Conservation (phyloP, 257 asterid genomes). For the Anisodus tanguticus region DNA sequence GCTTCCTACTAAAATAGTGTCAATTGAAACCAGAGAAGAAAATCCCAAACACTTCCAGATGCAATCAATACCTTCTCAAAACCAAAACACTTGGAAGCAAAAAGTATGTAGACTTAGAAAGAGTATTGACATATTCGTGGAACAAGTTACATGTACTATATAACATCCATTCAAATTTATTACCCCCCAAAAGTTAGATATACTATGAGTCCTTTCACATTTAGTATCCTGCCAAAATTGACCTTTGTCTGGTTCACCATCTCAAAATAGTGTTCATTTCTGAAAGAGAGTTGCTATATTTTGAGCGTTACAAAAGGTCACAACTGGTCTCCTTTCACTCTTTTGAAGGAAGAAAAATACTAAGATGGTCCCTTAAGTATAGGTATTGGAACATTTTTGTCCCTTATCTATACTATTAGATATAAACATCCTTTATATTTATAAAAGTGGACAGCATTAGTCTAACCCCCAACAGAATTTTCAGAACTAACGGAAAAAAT, state of each 20-base stretch:
- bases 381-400: no score
- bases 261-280: neutral
- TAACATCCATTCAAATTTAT: neutral
- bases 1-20: constrained; percentile 10
- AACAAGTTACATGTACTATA: neutral
- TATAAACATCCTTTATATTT: no score
- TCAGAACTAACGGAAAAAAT: no score
- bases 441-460: no score
- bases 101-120: neutral
- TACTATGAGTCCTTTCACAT: neutral
- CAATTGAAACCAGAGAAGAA: neutral
- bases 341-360: no score
- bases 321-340: neutral
- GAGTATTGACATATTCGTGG: neutral
- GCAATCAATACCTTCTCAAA: neutral
- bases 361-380: no score
- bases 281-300: neutral
- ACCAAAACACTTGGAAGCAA: neutral
- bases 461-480: no score
- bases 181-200: neutral
- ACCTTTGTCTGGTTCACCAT: no score
- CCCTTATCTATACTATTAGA: no score
- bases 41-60: neutral
- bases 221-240: no score
- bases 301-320: neutral